phyloP scores from a whole-genome alignment of 192 early-diverging fungal species.

The Entrophospora sp. region DNA sequence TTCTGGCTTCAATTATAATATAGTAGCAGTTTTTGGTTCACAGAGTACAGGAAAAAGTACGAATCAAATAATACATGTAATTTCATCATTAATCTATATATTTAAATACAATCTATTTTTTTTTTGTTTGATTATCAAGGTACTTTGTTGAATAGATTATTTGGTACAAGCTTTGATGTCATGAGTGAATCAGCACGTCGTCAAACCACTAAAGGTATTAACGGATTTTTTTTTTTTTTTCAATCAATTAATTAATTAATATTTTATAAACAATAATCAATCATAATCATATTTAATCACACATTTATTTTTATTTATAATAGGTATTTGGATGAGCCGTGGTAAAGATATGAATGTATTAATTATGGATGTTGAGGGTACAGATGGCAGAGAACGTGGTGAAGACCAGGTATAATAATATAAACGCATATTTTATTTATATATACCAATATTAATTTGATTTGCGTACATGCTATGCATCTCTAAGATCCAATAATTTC shows the following conservation, averaged over 20 bases:
- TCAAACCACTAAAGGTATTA: constrained; percentile 87
- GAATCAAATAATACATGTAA: constrained; percentile 5
- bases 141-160: constrained; percentile 91
- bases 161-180: constrained; percentile 91
- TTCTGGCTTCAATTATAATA: constrained; percentile 90
- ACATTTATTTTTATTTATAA: not conserved
- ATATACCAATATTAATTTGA: not conserved
- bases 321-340: constrained; percentile 84
- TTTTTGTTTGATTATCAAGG: constrained; percentile 32
- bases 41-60: constrained; percentile 96
- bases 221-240: not conserved
- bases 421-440: not conserved
- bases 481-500: not conserved
- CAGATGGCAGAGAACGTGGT: constrained; percentile 95
- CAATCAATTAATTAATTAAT: not conserved
- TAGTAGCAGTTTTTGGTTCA: constrained; percentile 97
- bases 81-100: not conserved
- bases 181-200: constrained; percentile 80
- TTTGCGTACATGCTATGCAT: not conserved
- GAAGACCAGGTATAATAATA: constrained; percentile 70
- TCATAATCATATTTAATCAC: too few species aligned
- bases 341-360: constrained; percentile 72
- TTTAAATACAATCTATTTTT: not conserved
- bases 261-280: too few species aligned
- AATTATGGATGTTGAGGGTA: constrained; percentile 98